A percentile compares a stretch with the other conserved stretches of the same genome.
These are phyloP conservation scores for Umbilicaria muhlenbergii DNA, from an alignment of 495 filamentous ascomycete genomes.

Conservation along the genomic window DNA sequence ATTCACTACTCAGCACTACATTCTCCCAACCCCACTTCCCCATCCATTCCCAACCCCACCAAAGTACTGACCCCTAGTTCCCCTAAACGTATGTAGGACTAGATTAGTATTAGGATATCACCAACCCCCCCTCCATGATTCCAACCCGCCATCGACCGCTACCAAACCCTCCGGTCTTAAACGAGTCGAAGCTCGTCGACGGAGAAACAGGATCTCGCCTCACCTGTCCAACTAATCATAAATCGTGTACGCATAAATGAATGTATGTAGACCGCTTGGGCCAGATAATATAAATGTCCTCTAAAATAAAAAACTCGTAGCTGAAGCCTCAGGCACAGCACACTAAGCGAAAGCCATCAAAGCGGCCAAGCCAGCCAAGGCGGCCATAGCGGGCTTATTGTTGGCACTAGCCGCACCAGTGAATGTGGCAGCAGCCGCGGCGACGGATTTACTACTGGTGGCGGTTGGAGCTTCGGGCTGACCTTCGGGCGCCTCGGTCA, in stretches of 20 bases:
- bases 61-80: too few relatives aligned
- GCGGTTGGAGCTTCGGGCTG: constrained; percentile 2
- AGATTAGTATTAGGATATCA: too few relatives aligned
- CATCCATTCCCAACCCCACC: too few relatives aligned
- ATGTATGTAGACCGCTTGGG: constrained; percentile 12
- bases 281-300: constrained; percentile 5
- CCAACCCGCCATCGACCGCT: too few relatives aligned
- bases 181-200: too few relatives aligned
- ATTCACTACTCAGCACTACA: too few relatives aligned
- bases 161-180: too few relatives aligned
- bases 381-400: not conserved
- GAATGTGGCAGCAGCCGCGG: not conserved
- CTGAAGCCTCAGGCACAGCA: not conserved
- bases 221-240: not conserved
- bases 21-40: too few relatives aligned
- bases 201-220: too few relatives aligned
- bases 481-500: constrained; percentile 6
- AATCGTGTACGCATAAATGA: constrained; percentile 1
- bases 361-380: constrained; percentile 1
- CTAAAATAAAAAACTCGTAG: constrained; percentile 10
- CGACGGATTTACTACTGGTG: not conserved
- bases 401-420: not conserved
- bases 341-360: constrained; percentile 3
- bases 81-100: too few relatives aligned
- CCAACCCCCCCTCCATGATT: too few relatives aligned